These are phyloP conservation scores for Ophiostoma novo-ulmi DNA, from an alignment of 2,329 filamentous ascomycete species.

Conservation along the genomic window DNA sequence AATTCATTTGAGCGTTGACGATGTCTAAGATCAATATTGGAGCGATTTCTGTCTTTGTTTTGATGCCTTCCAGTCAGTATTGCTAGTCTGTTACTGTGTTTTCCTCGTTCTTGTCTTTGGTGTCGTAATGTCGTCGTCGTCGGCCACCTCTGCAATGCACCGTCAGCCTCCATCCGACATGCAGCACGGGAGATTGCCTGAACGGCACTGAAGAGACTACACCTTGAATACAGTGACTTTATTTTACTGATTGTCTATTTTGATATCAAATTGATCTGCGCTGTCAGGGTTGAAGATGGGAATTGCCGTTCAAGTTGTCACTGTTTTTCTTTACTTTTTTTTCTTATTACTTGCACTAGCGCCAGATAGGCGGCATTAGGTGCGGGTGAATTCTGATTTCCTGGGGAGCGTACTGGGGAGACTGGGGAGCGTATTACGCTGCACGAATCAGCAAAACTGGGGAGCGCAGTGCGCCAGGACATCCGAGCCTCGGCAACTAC, in stretches of 20 bases:
- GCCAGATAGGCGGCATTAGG: not conserved
- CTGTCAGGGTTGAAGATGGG: not conserved
- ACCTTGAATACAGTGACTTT: no score
- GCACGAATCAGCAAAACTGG: slow-evolving; percentile 10
- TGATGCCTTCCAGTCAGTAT: no score
- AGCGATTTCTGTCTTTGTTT: no score
- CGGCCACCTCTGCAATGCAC: no score
- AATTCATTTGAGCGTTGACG: not conserved
- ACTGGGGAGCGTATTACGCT: no score
- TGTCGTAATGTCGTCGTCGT: not conserved
- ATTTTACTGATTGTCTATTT: not conserved
- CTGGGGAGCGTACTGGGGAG: not conserved
- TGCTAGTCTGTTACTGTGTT: not conserved
- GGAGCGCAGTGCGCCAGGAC: not conserved
- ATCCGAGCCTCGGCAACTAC: slow-evolving; percentile 23
- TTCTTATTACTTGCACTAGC: not conserved
- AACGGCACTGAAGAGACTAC: no score
- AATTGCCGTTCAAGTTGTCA: not conserved
- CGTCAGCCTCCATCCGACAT: no score
- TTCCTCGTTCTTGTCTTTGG: no score
- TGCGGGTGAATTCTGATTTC: not conserved
- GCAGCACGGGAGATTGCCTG: no score
- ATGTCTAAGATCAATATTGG: no score
- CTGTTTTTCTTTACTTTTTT: not conserved
- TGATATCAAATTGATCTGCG: not conserved